phyloP scores from a whole-genome alignment of 345 rosid species.

The Eucalyptus shirleyi region DNA sequence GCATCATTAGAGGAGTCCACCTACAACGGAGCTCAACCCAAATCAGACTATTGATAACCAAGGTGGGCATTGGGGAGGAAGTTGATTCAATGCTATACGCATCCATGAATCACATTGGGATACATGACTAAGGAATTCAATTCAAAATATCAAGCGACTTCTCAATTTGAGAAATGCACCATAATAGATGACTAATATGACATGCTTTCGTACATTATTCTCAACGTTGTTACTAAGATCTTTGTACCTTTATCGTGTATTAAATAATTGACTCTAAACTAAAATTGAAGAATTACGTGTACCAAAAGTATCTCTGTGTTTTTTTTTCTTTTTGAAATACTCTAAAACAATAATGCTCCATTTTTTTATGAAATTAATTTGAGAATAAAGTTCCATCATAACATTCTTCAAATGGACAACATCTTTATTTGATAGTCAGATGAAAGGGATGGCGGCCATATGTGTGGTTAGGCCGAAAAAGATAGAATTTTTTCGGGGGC shows the following conservation, averaged over 20 bases:
- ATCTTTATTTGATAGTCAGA: neutral
- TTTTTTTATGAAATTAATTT: neutral
- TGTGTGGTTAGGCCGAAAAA: neutral
- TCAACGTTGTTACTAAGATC: accelerated
- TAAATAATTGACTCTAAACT: neutral
- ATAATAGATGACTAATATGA: neutral
- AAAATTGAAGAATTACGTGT: neutral
- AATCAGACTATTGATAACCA: neutral
- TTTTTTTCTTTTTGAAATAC: neutral
- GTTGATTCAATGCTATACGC: neutral
- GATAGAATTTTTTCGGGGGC: neutral
- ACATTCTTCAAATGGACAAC: neutral
- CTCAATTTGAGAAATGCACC: neutral
- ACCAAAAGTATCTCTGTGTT: neutral
- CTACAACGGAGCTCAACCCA: neutral
- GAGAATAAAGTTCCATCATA: neutral
- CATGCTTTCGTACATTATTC: neutral
- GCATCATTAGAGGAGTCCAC: neutral
- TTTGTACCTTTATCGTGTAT: accelerated
- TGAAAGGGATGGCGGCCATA: neutral
- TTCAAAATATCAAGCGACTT: neutral
- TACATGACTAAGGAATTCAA: neutral
- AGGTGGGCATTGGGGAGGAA: neutral
- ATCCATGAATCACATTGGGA: neutral
- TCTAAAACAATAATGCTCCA: neutral